Evolutionary conservation across 495 filamentous ascomycete genomes (phyloP).

Genomic region (Penicillium herquei): DNA sequence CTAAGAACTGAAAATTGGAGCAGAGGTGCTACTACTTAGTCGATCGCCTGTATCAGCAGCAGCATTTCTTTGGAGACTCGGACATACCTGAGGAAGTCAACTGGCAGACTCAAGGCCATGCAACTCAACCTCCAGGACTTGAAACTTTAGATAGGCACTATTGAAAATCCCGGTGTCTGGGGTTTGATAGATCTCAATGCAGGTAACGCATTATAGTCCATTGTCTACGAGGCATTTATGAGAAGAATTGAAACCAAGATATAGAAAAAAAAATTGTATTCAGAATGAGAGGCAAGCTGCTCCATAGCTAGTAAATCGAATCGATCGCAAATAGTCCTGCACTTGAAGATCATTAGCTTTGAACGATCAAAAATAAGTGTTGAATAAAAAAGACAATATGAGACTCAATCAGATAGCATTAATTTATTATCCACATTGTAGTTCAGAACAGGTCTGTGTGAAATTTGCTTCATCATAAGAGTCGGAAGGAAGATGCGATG

Average conservation of each 20-base stretch:
- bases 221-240: not conserved
- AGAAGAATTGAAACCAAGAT: not conserved
- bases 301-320: not conserved
- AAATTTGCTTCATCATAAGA: conserved; percentile 53
- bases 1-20: too few species aligned
- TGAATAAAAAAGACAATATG: not conserved
- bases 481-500: conserved; percentile 2
- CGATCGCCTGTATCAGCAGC: too few species aligned
- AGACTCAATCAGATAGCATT: conserved; percentile 46
- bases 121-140: too few species aligned
- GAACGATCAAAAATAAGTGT: conserved; percentile 1
- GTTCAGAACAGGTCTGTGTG: conserved; percentile 60
- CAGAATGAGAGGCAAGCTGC: too few species aligned
- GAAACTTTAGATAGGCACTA: too few species aligned
- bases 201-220: too few species aligned
- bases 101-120: too few species aligned
- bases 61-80: too few species aligned
- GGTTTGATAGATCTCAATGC: too few species aligned
- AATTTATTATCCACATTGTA: conserved; percentile 40
- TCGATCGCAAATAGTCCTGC: not conserved
- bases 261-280: not conserved
- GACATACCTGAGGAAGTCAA: too few species aligned
- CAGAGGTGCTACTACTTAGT: too few species aligned
- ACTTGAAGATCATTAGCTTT: conserved; percentile 8
- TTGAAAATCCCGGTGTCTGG: too few species aligned